These are phyloP conservation scores for Fusarium odoratissimum DNA, from an alignment of 2,329 filamentous ascomycete species.

Conservation along the genomic window DNA sequence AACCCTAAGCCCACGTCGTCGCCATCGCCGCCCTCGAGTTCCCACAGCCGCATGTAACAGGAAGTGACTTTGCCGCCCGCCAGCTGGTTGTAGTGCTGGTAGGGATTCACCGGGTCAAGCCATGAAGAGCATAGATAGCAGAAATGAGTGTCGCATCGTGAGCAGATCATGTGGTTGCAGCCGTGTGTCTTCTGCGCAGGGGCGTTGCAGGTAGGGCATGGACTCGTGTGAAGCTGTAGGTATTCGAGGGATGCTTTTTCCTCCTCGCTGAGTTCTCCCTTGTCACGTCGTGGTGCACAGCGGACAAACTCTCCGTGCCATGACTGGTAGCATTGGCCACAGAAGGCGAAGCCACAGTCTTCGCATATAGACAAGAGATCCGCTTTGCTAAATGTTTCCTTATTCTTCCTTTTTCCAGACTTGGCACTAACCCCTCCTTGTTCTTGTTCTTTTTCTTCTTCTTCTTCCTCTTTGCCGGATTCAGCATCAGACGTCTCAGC, in stretches of 20 bases:
- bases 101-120: conserved; percentile 84
- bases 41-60: conserved; percentile 92
- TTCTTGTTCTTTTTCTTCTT: conserved; percentile 50
- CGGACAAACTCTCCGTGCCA: conserved; percentile 90
- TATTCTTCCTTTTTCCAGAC: conserved; percentile 37
- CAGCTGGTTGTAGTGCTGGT: conserved; percentile 84
- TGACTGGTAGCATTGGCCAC: conserved; percentile 73
- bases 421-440: conserved; percentile 39
- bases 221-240: conserved; percentile 81
- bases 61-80: conserved; percentile 63
- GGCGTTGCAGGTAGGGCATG: conserved; percentile 87
- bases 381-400: conserved; percentile 55
- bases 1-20: conserved; percentile 61
- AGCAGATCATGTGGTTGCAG: conserved; percentile 97
- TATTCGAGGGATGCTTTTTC: conserved; percentile 90
- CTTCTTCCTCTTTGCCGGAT: conserved; percentile 60
- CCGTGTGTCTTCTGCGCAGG: conserved; percentile 91
- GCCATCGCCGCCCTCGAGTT: conserved; percentile 84
- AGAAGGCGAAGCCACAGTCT: conserved; percentile 91
- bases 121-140: conserved; percentile 95
- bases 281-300: conserved; percentile 74
- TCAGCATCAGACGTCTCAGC: conserved; percentile 67
- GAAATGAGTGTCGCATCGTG: conserved; percentile 89
- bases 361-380: conserved; percentile 87
- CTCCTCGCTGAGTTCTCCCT: conserved; percentile 80